Conservation (phyloP, 768 basidiomycete species). For the Trametes elegans region DNA sequence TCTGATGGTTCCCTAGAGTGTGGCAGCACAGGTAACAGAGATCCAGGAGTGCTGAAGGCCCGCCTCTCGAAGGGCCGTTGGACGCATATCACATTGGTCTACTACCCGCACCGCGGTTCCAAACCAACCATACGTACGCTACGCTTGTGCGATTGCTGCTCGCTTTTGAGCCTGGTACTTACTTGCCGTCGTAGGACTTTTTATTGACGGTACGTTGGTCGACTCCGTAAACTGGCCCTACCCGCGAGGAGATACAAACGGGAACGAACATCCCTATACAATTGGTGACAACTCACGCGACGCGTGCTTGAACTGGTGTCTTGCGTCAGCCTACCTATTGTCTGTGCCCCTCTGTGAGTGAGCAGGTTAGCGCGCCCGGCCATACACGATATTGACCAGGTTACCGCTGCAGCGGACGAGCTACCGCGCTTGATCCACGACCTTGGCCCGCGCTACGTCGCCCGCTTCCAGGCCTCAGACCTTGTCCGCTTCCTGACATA, state of each 20-base stretch:
- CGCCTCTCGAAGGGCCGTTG: constrained; percentile 57
- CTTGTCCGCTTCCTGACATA: constrained; percentile 80
- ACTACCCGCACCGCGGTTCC: constrained; percentile 55
- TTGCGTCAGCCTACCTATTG: constrained; percentile 64
- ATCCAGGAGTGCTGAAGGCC: constrained; percentile 43
- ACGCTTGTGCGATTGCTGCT: too few species aligned
- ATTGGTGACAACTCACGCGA: constrained; percentile 51
- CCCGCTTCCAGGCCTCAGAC: constrained; percentile 69
- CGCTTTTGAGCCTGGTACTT: neutral
- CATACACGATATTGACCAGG: neutral
- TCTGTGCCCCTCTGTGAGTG: constrained; percentile 53
- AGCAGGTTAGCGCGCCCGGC: neutral
- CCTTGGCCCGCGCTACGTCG: constrained; percentile 75
- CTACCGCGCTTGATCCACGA: constrained; percentile 75
- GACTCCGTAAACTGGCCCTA: constrained; percentile 65
- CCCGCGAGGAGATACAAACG: constrained; percentile 46
- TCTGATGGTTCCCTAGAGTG: constrained; percentile 59
- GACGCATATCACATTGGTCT: constrained; percentile 70
- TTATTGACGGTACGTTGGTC: constrained; percentile 66
- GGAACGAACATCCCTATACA: constrained; percentile 42
- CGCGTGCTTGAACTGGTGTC: constrained; percentile 59
- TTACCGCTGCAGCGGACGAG: constrained; percentile 53
- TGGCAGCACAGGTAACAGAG: constrained; percentile 37
- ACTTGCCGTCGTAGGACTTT: constrained; percentile 50
- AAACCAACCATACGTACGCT: constrained; percentile 58